Evolutionary conservation across 2,329 filamentous ascomycete genomes (phyloP).

Genomic region (Diaporthe vexans): DNA sequence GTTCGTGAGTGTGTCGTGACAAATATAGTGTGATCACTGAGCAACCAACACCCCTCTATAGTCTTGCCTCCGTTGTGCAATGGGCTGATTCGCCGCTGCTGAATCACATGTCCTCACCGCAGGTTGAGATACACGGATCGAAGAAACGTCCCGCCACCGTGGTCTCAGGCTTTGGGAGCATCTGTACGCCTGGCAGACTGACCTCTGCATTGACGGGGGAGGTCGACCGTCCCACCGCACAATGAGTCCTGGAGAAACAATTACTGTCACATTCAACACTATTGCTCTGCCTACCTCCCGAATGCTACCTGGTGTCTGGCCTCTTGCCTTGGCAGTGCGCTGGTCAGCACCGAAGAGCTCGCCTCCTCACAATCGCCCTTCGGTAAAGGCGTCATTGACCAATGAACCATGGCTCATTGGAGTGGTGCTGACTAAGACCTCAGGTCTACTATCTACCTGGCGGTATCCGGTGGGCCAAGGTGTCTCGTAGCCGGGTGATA

Average conservation of each 20-base stretch:
- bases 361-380: neutral
- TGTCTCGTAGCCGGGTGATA: neutral
- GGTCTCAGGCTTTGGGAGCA: constrained; percentile 3
- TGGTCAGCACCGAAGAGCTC: constrained; percentile 1
- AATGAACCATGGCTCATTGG: constrained; percentile 5
- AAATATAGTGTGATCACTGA: constrained; percentile 18
- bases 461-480: constrained; percentile 2
- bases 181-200: neutral
- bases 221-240: too few relatives aligned
- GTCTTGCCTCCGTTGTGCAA: neutral
- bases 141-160: neutral
- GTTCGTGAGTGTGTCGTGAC: neutral
- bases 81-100: neutral
- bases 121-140: neutral
- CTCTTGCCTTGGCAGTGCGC: neutral
- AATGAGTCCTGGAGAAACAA: neutral
- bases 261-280: neutral
- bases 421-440: constrained; percentile 36
- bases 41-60: neutral
- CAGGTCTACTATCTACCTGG: neutral
- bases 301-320: neutral
- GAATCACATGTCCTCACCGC: constrained; percentile 2
- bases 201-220: neutral
- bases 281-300: neutral
- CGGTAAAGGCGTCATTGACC: constrained; percentile 29